Evolutionary conservation across 345 rosid species (phyloP).

Genomic region (Populus tremula): DNA sequence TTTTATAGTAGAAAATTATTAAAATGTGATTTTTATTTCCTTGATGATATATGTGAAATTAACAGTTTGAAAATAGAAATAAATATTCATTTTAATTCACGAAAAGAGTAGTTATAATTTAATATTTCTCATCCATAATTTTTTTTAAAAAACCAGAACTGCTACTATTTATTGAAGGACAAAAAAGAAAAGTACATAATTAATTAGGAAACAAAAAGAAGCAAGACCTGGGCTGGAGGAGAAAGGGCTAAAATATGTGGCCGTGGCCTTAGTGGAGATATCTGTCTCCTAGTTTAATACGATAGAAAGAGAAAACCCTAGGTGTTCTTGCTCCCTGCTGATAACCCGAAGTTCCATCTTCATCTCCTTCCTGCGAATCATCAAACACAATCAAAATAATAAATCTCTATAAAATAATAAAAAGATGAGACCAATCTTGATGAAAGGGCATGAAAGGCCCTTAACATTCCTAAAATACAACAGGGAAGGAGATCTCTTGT

Average conservation of each 20-base stretch:
- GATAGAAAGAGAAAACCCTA: neutral
- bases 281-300: neutral
- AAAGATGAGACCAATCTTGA: slow-evolving; percentile 84
- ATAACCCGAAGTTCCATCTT: neutral
- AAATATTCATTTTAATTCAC: too few relatives aligned
- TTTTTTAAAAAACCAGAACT: too few relatives aligned
- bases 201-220: neutral
- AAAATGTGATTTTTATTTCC: too few relatives aligned
- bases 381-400: neutral
- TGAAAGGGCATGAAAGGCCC: slow-evolving; percentile 99
- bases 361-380: neutral
- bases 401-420: neutral
- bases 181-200: too few relatives aligned
- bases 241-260: neutral
- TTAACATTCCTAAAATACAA: slow-evolving; percentile 84
- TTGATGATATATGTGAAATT: too few relatives aligned
- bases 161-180: too few relatives aligned
- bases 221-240: neutral
- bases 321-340: neutral
- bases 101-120: too few relatives aligned
- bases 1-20: too few relatives aligned
- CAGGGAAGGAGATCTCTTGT: slow-evolving; percentile 84
- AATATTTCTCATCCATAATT: too few relatives aligned
- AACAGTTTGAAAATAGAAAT: too few relatives aligned
- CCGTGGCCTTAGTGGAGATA: neutral